phyloP scores from a whole-genome alignment of 352 stramenopile genomes.

The Bremia lactucae region DNA sequence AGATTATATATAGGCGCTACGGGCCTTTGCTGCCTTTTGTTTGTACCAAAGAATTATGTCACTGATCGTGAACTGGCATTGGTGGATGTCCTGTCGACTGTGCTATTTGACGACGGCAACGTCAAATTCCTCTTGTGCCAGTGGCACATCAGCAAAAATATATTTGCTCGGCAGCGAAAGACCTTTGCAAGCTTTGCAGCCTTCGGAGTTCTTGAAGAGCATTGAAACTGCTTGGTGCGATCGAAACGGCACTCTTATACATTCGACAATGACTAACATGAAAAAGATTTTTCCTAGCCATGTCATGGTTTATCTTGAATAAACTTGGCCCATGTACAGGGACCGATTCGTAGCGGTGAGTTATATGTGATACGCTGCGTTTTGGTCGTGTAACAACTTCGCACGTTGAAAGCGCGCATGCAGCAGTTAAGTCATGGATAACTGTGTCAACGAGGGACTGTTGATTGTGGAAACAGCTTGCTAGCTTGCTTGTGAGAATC shows the following conservation, averaged over 20 bases:
- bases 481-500: neutral
- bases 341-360: neutral
- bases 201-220: neutral
- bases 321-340: neutral
- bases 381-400: neutral
- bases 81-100: neutral
- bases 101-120: neutral
- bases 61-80: neutral
- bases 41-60: neutral
- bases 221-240: neutral
- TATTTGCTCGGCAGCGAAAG: neutral
- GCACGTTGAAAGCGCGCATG: no score
- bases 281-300: neutral
- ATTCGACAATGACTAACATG: neutral
- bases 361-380: neutral
- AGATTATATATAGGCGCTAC: neutral
- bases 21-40: neutral
- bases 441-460: neutral
- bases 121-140: neutral
- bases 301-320: neutral
- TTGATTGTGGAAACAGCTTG: neutral
- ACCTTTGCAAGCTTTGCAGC: neutral
- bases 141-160: neutral
- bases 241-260: neutral
- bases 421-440: neutral